Evolutionary conservation across 306 rosid genomes (phyloP).

Genomic region (Luffa acutangula): DNA sequence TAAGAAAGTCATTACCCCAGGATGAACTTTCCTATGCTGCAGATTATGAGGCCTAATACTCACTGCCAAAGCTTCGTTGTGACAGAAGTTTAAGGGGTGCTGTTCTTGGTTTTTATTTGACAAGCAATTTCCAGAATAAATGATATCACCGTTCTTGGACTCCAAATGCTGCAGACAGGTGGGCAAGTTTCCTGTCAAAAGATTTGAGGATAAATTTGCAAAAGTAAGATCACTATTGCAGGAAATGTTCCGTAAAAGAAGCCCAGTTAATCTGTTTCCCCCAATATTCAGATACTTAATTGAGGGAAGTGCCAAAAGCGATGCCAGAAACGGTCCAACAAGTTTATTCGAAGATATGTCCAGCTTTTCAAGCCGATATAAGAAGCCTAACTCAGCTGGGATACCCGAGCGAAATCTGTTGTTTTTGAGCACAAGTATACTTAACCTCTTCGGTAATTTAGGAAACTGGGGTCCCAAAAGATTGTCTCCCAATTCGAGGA

Average conservation of each 20-base stretch:
- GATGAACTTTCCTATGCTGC: conserved; percentile 20
- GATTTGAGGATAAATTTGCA: conserved; percentile 74
- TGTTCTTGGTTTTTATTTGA: conserved; percentile 38
- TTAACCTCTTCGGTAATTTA: conserved; percentile 42
- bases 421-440: conserved; percentile 56
- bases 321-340: conserved; percentile 63
- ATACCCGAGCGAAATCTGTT: conserved; percentile 51
- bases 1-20: conserved; percentile 35
- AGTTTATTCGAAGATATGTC: conserved; percentile 69
- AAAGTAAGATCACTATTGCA: conserved; percentile 58
- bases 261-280: conserved; percentile 67
- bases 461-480: conserved; percentile 71
- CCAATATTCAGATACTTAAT: conserved; percentile 60
- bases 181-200: conserved; percentile 69
- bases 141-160: conserved; percentile 22
- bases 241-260: conserved; percentile 42
- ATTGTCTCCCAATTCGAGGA: conserved; percentile 57
- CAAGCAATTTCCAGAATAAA: conserved; percentile 57
- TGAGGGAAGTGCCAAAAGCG: conserved; percentile 59
- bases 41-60: conserved; percentile 27
- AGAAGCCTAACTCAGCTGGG: conserved; percentile 37
- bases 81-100: conserved; percentile 45
- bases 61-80: conserved; percentile 82
- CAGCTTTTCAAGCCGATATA: conserved; percentile 59
- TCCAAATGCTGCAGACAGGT: conserved; percentile 36